Conservation (phyloP, 257 asterid species). For the Plantago major region DNA sequence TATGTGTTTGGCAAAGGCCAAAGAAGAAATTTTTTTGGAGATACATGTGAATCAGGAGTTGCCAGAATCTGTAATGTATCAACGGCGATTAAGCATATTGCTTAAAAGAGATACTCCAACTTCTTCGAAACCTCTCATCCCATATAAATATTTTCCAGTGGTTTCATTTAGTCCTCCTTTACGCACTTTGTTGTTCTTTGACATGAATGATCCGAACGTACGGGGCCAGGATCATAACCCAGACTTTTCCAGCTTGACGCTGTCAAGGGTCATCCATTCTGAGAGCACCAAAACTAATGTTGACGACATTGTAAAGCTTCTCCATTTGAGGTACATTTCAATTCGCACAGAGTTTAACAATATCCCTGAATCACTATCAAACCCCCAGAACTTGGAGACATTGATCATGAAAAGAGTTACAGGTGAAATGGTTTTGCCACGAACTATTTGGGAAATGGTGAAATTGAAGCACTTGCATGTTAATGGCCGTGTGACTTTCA, state of each 20-base stretch:
- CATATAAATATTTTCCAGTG: no score
- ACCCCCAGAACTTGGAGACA: neutral
- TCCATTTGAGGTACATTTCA: neutral
- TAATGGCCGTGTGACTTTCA: neutral
- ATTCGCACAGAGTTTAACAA: neutral
- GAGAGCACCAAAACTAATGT: neutral
- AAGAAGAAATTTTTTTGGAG: no score
- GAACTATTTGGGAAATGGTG: neutral
- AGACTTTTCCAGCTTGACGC: neutral
- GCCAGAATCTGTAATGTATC: no score
- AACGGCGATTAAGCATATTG: no score
- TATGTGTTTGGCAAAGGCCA: no score
- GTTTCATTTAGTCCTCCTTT: no score
- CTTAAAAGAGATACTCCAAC: no score
- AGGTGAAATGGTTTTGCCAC: neutral
- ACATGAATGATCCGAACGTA: no score
- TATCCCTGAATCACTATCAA: constrained; percentile 1
- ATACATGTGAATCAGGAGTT: no score
- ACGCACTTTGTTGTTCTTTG: no score
- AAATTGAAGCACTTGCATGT: constrained; percentile 9
- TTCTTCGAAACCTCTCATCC: no score
- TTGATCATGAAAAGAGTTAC: neutral
- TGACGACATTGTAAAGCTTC: neutral
- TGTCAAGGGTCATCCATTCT: neutral
- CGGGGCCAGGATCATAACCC: no score